These are phyloP conservation scores for Albugo laibachii DNA, from an alignment of 352 stramenopile genomes.

Conservation along the genomic window DNA sequence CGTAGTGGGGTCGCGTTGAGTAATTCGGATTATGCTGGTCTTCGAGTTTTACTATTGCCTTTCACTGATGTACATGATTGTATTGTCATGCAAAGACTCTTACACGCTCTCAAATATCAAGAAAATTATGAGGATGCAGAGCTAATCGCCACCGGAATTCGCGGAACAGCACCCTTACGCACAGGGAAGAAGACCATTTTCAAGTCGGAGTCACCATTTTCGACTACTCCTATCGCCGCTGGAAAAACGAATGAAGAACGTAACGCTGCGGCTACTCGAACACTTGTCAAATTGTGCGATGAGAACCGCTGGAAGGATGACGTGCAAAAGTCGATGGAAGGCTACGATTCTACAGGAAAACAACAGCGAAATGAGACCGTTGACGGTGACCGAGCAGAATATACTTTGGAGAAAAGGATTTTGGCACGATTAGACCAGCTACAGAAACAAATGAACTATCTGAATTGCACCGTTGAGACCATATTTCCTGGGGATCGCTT, in stretches of 20 bases:
- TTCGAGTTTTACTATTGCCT: constrained; percentile 33
- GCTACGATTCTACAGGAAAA: not conserved
- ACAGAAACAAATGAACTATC: constrained; percentile 38
- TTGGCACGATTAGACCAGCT: constrained; percentile 35
- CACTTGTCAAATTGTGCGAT: constrained; percentile 46
- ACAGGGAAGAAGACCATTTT: constrained; percentile 38
- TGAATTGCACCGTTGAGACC: constrained; percentile 20
- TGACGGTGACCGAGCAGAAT: not conserved
- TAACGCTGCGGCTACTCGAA: constrained; percentile 39
- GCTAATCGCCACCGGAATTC: not conserved
- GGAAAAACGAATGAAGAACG: constrained; percentile 61
- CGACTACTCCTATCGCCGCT: constrained; percentile 14
- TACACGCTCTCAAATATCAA: constrained; percentile 24
- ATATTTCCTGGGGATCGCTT: constrained; percentile 57
- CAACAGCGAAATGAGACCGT: not conserved
- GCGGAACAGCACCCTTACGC: constrained; percentile 17
- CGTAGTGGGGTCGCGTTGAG: constrained; percentile 37
- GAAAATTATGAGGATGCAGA: constrained; percentile 1
- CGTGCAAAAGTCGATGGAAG: constrained; percentile 5
- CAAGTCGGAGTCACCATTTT: not conserved
- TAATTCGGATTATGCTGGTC: constrained; percentile 42
- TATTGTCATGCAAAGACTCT: constrained; percentile 20
- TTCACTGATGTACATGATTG: constrained; percentile 34
- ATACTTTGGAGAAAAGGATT: constrained; percentile 25
- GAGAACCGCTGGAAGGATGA: constrained; percentile 39